Evolutionary conservation across 2,329 filamentous ascomycete species (phyloP).

Genomic region (Colletotrichum sansevieriae): DNA sequence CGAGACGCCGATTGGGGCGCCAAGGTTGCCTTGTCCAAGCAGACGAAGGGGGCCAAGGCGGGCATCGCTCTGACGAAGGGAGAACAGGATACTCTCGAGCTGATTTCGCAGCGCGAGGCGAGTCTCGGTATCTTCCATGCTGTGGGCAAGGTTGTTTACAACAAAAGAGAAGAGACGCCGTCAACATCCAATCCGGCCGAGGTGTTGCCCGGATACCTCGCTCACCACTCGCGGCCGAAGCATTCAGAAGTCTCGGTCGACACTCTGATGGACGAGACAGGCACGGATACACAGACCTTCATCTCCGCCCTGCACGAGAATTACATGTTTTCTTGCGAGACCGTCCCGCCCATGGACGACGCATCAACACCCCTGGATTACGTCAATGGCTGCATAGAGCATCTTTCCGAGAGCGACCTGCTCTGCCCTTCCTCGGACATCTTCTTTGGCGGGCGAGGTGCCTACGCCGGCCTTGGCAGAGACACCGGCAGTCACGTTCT

Average conservation of each 20-base stretch:
- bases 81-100: constrained; percentile 82
- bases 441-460: constrained; percentile 74
- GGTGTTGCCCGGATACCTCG: constrained; percentile 70
- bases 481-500: constrained; percentile 78
- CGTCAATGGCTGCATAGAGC: constrained; percentile 86
- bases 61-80: constrained; percentile 75
- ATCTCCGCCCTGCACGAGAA: constrained; percentile 94
- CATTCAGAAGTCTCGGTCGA: constrained; percentile 77
- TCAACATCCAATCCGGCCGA: constrained; percentile 61
- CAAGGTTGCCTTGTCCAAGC: constrained; percentile 77
- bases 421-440: constrained; percentile 80
- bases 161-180: constrained; percentile 79
- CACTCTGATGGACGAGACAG: constrained; percentile 89
- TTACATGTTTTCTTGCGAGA: constrained; percentile 86
- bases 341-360: constrained; percentile 63
- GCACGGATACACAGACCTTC: constrained; percentile 92
- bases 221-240: constrained; percentile 69
- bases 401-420: constrained; percentile 88
- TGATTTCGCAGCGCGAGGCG: constrained; percentile 88
- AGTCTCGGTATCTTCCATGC: constrained; percentile 96
- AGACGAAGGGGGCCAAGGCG: constrained; percentile 72
- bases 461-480: constrained; percentile 62
- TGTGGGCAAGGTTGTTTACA: constrained; percentile 95
- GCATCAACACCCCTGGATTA: constrained; percentile 77
- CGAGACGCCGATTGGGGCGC: constrained; percentile 80